Evolutionary conservation across 2,329 filamentous ascomycete species (phyloP).

Genomic region (Hypoxylon sp.): DNA sequence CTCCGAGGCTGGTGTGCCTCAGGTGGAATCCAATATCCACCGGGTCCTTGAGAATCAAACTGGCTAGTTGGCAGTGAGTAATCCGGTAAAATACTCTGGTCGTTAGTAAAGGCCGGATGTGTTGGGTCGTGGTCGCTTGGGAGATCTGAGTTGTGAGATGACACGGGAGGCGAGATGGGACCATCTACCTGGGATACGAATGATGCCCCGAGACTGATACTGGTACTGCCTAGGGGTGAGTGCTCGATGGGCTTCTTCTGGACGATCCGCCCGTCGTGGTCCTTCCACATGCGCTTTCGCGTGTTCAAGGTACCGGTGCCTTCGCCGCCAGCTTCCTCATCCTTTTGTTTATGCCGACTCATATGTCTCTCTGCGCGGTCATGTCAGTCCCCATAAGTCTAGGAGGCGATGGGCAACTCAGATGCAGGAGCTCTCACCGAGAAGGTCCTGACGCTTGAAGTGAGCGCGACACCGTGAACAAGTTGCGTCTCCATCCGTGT

Average conservation of each 20-base stretch:
- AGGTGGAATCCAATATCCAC: constrained; percentile 26
- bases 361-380: constrained; percentile 67
- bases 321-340: constrained; percentile 67
- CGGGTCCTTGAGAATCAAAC: constrained; percentile 25
- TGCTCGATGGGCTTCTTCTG: constrained; percentile 55
- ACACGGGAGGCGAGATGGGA: constrained; percentile 38
- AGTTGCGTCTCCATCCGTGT: constrained; percentile 65
- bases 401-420: neutral
- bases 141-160: constrained; percentile 36
- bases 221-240: constrained; percentile 12
- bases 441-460: constrained; percentile 71
- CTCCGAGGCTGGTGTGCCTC: constrained; percentile 20
- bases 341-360: constrained; percentile 65
- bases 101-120: constrained; percentile 19
- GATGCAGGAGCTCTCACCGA: constrained; percentile 59
- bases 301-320: constrained; percentile 66
- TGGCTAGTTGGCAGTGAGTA: constrained; percentile 29
- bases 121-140: constrained; percentile 29
- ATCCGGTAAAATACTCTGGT: constrained; percentile 20
- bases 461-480: constrained; percentile 71
- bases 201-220: constrained; percentile 6
- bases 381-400: constrained; percentile 40
- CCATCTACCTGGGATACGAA: constrained; percentile 24
- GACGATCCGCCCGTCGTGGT: constrained; percentile 65
- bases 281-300: constrained; percentile 68